Conservation (phyloP, 2,329 filamentous ascomycete species). For the Fusarium metavorans region DNA sequence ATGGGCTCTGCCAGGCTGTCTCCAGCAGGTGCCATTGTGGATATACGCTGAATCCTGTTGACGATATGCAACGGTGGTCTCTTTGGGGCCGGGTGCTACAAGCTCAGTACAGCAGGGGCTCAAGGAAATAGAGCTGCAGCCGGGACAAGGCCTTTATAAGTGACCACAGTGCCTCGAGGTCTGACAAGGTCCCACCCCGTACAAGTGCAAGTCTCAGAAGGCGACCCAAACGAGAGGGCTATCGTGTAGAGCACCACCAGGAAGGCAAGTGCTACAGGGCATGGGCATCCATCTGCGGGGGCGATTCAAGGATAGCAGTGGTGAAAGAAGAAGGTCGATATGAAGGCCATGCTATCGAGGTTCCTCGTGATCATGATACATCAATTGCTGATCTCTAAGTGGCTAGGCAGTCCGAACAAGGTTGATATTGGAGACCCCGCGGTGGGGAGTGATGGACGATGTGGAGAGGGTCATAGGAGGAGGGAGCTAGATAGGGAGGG, state of each 20-base stretch:
- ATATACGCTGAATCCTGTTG: neutral
- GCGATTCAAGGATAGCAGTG: slow-evolving; percentile 23
- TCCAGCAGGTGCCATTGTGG: slow-evolving; percentile 46
- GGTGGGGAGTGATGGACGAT: neutral
- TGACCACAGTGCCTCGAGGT: neutral
- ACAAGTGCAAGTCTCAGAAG: slow-evolving; percentile 3
- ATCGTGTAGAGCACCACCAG: neutral
- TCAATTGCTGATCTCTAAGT: neutral
- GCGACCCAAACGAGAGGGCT: slow-evolving; percentile 1
- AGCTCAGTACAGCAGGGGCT: slow-evolving; percentile 1
- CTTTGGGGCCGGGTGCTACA: neutral
- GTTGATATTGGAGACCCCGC: neutral
- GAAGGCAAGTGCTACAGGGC: slow-evolving; percentile 12
- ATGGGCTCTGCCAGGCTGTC: slow-evolving; percentile 53
- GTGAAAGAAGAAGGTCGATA: slow-evolving; percentile 37
- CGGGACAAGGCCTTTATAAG: slow-evolving; percentile 22
- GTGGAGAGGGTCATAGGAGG: neutral
- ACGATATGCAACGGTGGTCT: neutral
- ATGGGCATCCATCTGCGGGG: neutral
- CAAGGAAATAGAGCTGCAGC: neutral
- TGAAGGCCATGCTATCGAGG: slow-evolving; percentile 29
- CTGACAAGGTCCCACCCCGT: slow-evolving; percentile 19
- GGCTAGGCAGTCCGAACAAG: neutral
- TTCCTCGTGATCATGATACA: slow-evolving; percentile 22
- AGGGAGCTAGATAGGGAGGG: neutral